Conservation (phyloP, 352 stramenopile species). For the Phytophthora pistaciae region DNA sequence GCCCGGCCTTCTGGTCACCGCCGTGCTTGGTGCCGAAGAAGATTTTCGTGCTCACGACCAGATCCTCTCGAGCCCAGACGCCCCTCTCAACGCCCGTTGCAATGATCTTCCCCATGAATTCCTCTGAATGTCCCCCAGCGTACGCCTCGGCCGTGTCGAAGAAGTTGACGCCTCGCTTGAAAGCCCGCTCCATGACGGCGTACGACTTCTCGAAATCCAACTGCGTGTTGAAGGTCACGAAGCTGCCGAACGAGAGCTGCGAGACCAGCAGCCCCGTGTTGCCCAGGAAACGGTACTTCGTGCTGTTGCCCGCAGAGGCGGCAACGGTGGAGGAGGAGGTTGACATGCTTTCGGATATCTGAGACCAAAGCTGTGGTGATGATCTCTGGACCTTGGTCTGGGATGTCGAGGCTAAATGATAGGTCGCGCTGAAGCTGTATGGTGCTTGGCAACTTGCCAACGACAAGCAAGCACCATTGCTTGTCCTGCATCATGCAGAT, state of each 20-base stretch:
- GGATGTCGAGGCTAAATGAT: neutral
- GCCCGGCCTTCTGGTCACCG: slow-evolving; percentile 19
- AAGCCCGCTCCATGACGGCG: slow-evolving; percentile 57
- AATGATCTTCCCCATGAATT: slow-evolving; percentile 64
- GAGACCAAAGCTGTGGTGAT: slow-evolving; percentile 4
- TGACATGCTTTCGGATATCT: neutral
- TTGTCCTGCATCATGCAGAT: neutral
- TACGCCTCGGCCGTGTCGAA: slow-evolving; percentile 74
- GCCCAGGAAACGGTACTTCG: slow-evolving; percentile 64
- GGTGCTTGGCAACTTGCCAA: too few species aligned
- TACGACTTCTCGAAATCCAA: slow-evolving; percentile 60
- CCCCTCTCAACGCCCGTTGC: slow-evolving; percentile 51
- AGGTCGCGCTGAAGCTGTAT: neutral
- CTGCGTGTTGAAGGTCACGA: slow-evolving; percentile 56
- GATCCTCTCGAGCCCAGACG: slow-evolving; percentile 56
- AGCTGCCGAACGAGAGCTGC: slow-evolving; percentile 56
- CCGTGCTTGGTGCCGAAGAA: slow-evolving; percentile 47
- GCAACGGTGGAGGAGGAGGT: neutral
- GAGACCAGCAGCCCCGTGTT: slow-evolving; percentile 58
- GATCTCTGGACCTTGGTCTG: neutral
- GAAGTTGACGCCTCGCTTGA: slow-evolving; percentile 71
- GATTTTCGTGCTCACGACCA: slow-evolving; percentile 77
- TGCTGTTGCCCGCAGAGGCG: slow-evolving; percentile 17
- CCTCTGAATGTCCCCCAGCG: slow-evolving; percentile 48
- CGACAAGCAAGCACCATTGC: neutral